Evolutionary conservation across 2,329 filamentous ascomycete genomes (phyloP), one percentile per base, ranked within the genome.

Genomic region (Colletotrichum costaricense): DNA sequence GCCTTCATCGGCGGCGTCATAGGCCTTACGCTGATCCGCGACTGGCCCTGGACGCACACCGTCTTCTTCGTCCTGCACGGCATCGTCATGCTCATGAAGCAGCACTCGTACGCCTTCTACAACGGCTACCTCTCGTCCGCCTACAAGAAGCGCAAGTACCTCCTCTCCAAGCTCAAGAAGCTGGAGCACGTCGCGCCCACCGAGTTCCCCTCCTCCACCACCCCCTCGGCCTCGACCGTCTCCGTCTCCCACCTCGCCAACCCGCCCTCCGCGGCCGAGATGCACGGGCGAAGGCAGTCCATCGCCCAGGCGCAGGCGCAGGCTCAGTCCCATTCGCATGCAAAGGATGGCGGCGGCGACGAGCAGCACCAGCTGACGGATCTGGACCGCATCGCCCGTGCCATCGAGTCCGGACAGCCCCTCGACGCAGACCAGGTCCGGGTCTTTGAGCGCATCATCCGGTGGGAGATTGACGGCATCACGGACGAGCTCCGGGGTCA

Each of bases 31-130:
- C 87, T 93, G 63, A 88, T 91, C 78, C 88, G 93, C 5, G 90
- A 94, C 63, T 96, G 93, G 94, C 92, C 93, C 1, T 95, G 94
- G 94, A 94, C 93, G 16, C 93, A 95, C 78, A 94, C 93, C 2
- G 92, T 95, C 22, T 95, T 93, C 80, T 93, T 94, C 63, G 91
- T 94, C 11, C 84, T 95, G 22, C 93, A 95, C 78, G 91, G 91
- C 16, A 83, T 95, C 68, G 90, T 93, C 3, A 93, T 95, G 87
- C 80, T 95, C 28, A 95, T 95, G 94, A 96, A 96, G 84, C 93
- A 95, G 81, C 94, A 95, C 79, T 93, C 91, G 22, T 95, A 94
- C 78, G 88, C 92, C 5, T 94, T 94, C 76, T 95, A 94, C 81
- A 95, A 95, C 77, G 93, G 94, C 7, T 89, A 95, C 75, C 84